Base-by-base conservation (phyloP, 352 stramenopile species). In the Globisporangium middletonii region DNA sequence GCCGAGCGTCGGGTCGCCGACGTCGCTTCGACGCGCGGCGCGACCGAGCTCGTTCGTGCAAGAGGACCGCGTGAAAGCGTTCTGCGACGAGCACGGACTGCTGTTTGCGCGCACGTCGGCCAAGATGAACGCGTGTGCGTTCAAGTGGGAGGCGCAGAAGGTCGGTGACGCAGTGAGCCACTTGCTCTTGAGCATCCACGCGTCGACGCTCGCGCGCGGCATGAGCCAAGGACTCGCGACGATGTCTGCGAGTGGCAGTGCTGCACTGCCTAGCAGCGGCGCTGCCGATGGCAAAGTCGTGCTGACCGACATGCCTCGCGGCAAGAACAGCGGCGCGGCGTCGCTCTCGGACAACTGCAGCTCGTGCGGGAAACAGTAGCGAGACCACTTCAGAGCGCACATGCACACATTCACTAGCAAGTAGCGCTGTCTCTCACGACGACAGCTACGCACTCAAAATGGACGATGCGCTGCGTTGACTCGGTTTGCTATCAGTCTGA, bases 151-250 rank as follows among this genome's bases (percentile, higher is more conserved):
- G 38, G 78, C 72, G 0, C 53, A 83, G 44, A 64, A 65, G 50
- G 67, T 87, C 1, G 60, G 64, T 1, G 79, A 89, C 33, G 73
- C 78, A 0, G 62, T 93, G 50, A 75, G 72, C 43, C 63, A 73
- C 16, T 62, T 91, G 43, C 59, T 93, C 19, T 59, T 90, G 9
- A 67, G 68, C 27, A 85, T 93, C 56, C 83, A 93, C 61, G 72
- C 65, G 1, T 64, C 69, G 12, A 64, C 56, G 15, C 59, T 83
- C 13, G 66, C 71, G 2, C 68, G 74, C 4, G 66, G 55, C 12
- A 19, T 50, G 19, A 60, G 41, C 46, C 50, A 44, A 2, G 58
- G 51, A 35, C 5, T 27, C 18, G 42, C 3, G 15, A 4, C 50
- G 27, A 9, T 12, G 7, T 9, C 33, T 38, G 33, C 33, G 33